phyloP scores from a whole-genome alignment of 257 asterid genomes.

The Gentiana macrophylla region DNA sequence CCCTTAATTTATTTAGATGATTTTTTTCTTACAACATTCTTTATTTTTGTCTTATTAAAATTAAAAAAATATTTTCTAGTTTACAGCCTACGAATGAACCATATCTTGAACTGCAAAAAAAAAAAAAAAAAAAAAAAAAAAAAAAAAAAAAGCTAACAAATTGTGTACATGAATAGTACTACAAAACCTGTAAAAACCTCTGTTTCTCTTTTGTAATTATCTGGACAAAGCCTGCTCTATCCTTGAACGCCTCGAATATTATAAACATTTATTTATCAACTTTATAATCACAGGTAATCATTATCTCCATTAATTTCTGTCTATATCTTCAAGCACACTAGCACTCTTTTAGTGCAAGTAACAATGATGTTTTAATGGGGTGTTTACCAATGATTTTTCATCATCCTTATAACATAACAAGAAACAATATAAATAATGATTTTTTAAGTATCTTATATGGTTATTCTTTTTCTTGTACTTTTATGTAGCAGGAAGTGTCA shows the following conservation, averaged over 20 bases:
- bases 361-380: not conserved
- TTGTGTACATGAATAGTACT: too few relatives aligned
- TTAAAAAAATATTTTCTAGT: too few relatives aligned
- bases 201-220: slow-evolving; percentile 7
- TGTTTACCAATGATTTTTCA: slow-evolving; percentile 13
- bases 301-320: slow-evolving; percentile 6
- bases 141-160: not conserved
- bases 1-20: too few relatives aligned
- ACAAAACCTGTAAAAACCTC: too few relatives aligned
- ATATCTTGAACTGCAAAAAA: not conserved
- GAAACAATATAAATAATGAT: slow-evolving; percentile 1
- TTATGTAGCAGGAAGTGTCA: slow-evolving; percentile 84
- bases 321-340: not conserved
- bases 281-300: slow-evolving; percentile 10
- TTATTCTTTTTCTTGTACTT: slow-evolving; percentile 6
- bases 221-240: slow-evolving; percentile 16
- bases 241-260: slow-evolving; percentile 1
- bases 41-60: too few relatives aligned
- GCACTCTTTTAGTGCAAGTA: not conserved
- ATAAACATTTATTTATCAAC: not conserved
- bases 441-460: not conserved
- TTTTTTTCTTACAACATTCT: too few relatives aligned
- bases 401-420: slow-evolving; percentile 13
- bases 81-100: too few relatives aligned
- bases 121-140: not conserved